These are phyloP conservation scores for Cardamine occulta DNA, from an alignment of 345 rosid species.

Conservation along the genomic window DNA sequence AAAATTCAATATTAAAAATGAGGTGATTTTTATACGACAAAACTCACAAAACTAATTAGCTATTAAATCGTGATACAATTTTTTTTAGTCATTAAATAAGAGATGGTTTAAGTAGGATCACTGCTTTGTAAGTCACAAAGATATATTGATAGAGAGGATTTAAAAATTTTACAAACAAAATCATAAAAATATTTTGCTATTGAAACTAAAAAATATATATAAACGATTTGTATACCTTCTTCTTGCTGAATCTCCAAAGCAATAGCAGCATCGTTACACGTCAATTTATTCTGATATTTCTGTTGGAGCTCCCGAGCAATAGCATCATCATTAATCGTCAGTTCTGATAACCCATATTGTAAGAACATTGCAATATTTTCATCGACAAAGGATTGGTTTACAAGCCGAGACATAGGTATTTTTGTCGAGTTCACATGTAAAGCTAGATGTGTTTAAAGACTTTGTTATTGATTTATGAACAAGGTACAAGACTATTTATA, in stretches of 20 bases:
- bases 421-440: not conserved
- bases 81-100: not conserved
- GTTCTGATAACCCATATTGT: conserved; percentile 28
- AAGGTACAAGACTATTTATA: too few relatives aligned
- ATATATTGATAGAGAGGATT: not conserved
- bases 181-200: not conserved
- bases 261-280: conserved; percentile 18
- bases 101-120: not conserved
- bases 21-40: not conserved
- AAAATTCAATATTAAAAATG: not conserved
- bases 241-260: conserved; percentile 32
- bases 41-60: not conserved
- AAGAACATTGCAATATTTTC: conserved; percentile 29
- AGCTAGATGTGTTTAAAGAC: too few relatives aligned
- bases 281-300: not conserved
- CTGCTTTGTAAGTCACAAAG: not conserved
- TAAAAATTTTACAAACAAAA: not conserved
- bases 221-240: conserved; percentile 23
- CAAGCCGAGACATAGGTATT: conserved; percentile 1
- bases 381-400: conserved; percentile 24
- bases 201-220: not conserved
- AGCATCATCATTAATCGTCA: conserved; percentile 24
- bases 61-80: not conserved
- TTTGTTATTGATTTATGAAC: too few relatives aligned
- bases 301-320: conserved; percentile 30